These are phyloP conservation scores for Pelargonium citronellum DNA, from an alignment of 441 rosid species.

Conservation along the genomic window DNA sequence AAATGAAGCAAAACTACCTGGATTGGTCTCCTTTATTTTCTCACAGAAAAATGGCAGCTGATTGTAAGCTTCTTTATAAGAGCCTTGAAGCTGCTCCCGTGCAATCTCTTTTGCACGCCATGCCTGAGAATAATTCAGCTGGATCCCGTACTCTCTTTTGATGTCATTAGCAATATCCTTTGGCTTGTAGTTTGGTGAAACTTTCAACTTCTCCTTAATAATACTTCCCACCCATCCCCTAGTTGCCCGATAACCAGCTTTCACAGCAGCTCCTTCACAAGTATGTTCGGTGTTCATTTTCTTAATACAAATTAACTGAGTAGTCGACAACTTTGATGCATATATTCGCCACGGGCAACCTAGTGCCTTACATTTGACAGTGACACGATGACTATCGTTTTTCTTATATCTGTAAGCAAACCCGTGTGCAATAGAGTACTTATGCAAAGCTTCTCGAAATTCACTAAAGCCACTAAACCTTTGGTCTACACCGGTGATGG, in stretches of 20 bases:
- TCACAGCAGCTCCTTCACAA: constrained; percentile 57
- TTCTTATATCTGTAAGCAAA: constrained; percentile 53
- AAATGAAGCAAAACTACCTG: constrained; percentile 59
- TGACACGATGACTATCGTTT: constrained; percentile 63
- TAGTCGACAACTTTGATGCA: constrained; percentile 57
- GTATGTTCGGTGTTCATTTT: constrained; percentile 57
- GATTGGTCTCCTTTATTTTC: constrained; percentile 71
- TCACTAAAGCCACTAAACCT: constrained; percentile 66
- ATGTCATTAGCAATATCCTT: constrained; percentile 69
- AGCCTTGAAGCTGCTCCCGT: constrained; percentile 73
- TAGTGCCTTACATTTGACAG: constrained; percentile 62
- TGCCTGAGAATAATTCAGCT: constrained; percentile 64
- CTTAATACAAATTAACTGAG: constrained; percentile 61
- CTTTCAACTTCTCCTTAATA: constrained; percentile 62
- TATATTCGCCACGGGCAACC: constrained; percentile 78
- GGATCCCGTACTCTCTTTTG: constrained; percentile 61
- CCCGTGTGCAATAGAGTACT: constrained; percentile 66
- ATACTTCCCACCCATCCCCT: constrained; percentile 74
- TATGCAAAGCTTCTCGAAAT: constrained; percentile 75
- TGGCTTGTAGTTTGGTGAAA: constrained; percentile 56
- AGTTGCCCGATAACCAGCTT: constrained; percentile 59
- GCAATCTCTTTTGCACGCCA: constrained; percentile 79
- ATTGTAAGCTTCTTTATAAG: constrained; percentile 59
- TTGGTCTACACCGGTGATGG: constrained; percentile 79
- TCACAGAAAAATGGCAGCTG: constrained; percentile 63